Evolutionary conservation across 129 eudicot species (phyloP).

Genomic region (Calendula officinalis): DNA sequence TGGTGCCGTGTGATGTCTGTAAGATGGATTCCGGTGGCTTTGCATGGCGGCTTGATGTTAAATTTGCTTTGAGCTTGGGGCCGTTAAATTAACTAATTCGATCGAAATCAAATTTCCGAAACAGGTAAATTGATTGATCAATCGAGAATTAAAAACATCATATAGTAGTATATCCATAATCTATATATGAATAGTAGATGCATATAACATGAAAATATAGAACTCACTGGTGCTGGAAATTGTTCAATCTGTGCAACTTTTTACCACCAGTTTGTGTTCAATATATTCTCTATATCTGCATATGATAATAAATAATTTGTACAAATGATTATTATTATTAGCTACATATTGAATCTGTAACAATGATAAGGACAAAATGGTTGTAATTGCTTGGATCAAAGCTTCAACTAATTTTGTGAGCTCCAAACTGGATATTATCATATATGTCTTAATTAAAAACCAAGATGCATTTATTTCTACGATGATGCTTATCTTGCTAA

Average conservation of each 20-base stretch:
- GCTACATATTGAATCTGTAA: slow-evolving; percentile 21
- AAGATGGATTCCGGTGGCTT: slow-evolving; percentile 62
- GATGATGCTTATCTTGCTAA: slow-evolving; percentile 21
- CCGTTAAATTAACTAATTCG: slow-evolving; percentile 25
- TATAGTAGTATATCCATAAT: neutral
- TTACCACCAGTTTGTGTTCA: neutral
- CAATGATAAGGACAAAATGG: slow-evolving; percentile 18
- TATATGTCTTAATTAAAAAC: neutral
- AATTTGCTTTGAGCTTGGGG: slow-evolving; percentile 64
- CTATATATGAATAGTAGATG: slow-evolving; percentile 16
- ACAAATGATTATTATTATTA: slow-evolving; percentile 9
- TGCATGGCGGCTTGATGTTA: slow-evolving; percentile 78
- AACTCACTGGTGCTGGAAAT: slow-evolving; percentile 8
- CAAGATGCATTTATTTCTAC: slow-evolving; percentile 16
- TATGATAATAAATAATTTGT: slow-evolving; percentile 29
- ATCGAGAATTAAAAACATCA: slow-evolving; percentile 4
- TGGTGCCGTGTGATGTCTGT: slow-evolving; percentile 80
- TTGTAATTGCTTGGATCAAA: slow-evolving; percentile 26
- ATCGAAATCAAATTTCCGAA: slow-evolving; percentile 21
- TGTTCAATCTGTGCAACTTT: slow-evolving; percentile 4
- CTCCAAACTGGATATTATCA: slow-evolving; percentile 16
- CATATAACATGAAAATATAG: slow-evolving; percentile 12
- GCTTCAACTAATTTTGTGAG: slow-evolving; percentile 21
- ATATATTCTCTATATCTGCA: slow-evolving; percentile 17
- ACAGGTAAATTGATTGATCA: slow-evolving; percentile 31